A percentile compares a stretch with the other conserved stretches of the same genome.
Evolutionary conservation across 148 eudicot species (phyloP).

Genomic region (Vaccinium vitisidaea): DNA sequence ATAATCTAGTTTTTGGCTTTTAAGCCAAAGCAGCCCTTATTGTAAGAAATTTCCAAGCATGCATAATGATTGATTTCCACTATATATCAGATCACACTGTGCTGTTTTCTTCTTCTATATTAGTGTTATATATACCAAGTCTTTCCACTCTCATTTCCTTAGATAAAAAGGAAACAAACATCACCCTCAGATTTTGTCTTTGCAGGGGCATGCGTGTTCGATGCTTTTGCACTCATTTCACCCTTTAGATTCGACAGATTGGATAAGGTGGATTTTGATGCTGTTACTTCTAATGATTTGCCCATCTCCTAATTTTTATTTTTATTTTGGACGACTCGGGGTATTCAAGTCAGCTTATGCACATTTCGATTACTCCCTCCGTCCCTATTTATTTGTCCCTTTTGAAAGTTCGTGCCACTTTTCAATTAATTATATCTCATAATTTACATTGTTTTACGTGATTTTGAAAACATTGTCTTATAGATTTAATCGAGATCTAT

Average conservation of each 20-base stretch:
- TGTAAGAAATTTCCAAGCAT: constrained; percentile 11
- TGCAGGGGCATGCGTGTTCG: constrained; percentile 3
- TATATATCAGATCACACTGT: neutral
- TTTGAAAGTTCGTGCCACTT: too few species aligned
- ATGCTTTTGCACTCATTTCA: neutral
- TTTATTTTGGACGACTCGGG: too few species aligned
- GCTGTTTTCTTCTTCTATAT: neutral
- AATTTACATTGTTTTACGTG: too few species aligned
- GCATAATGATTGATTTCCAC: constrained; percentile 21
- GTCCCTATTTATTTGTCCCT: too few species aligned
- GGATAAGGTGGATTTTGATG: constrained; percentile 20
- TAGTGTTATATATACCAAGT: neutral
- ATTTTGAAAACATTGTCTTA: too few species aligned
- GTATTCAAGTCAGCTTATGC: too few species aligned
- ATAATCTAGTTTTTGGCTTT: too few species aligned
- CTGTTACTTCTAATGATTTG: neutral
- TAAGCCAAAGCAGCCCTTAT: too few species aligned
- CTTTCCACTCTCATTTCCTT: neutral
- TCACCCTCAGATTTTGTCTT: neutral
- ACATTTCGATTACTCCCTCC: too few species aligned
- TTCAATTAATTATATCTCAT: too few species aligned
- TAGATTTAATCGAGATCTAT: too few species aligned
- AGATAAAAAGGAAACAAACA: constrained; percentile 3
- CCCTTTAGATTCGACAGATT: neutral
- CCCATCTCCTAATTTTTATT: neutral